A percentile compares a stretch with the other conserved stretches of the same genome.
Conservation (phyloP, 352 stramenopile species). For the Pythium apleroticum region DNA sequence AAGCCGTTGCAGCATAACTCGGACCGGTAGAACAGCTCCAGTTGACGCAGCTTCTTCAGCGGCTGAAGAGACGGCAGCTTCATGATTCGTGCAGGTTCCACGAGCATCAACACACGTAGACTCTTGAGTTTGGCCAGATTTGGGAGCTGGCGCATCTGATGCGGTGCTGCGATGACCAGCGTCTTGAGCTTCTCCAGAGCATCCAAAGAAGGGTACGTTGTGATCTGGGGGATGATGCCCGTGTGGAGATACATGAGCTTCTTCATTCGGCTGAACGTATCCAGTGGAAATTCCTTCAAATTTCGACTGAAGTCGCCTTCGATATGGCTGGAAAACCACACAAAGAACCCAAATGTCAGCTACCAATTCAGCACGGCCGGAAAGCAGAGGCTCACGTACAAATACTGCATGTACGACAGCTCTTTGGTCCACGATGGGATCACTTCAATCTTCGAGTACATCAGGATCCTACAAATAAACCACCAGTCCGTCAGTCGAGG, state of each 20-base stretch:
- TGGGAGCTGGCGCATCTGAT: background rate
- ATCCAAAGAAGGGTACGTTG: conserved; percentile 34
- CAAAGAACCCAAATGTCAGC: background rate
- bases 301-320: conserved; percentile 21
- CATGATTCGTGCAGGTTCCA: conserved; percentile 2
- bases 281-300: conserved; percentile 7
- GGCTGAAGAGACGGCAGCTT: conserved; percentile 15
- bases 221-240: conserved; percentile 29
- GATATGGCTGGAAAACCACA: conserved; percentile 14
- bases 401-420: conserved; percentile 33
- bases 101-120: conserved; percentile 9
- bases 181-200: conserved; percentile 35
- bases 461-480: conserved; percentile 36
- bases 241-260: conserved; percentile 40
- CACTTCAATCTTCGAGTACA: conserved; percentile 35
- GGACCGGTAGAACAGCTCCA: conserved; percentile 1
- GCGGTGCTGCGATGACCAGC: conserved; percentile 25
- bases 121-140: conserved; percentile 7
- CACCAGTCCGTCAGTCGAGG: no score
- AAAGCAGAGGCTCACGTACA: conserved; percentile 23
- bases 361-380: background rate
- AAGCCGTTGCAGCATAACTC: conserved; percentile 30
- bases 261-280: conserved; percentile 42
- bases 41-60: conserved; percentile 18
- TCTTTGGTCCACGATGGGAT: conserved; percentile 36